Evolutionary conservation across 495 filamentous ascomycete genomes (phyloP).

Genomic region (Hypoxylon trugodes): DNA sequence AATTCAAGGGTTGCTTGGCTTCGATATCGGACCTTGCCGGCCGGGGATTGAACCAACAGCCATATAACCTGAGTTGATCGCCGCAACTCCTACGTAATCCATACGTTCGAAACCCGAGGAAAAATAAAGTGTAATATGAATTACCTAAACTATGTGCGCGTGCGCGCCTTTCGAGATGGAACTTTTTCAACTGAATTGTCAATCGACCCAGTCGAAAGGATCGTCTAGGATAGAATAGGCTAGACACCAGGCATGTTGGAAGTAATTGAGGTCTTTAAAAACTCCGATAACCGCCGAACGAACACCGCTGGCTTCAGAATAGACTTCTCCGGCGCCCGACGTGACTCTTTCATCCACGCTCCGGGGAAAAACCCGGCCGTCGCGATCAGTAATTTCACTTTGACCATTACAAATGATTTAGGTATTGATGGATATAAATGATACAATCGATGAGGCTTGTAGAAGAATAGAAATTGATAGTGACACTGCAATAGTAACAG

Average conservation of each 20-base stretch:
- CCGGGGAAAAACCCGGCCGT: constrained; percentile 11
- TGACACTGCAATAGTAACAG: background rate
- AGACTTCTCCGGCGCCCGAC: background rate
- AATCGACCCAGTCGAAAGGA: background rate
- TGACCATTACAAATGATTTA: background rate
- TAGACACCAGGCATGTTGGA: background rate
- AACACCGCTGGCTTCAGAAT: constrained; percentile 15
- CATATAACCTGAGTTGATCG: background rate
- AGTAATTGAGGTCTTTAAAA: background rate
- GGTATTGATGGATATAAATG: constrained; percentile 4
- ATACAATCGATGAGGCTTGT: background rate
- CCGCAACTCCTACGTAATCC: background rate
- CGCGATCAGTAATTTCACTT: background rate
- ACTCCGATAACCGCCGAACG: constrained; percentile 21
- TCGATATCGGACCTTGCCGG: constrained; percentile 2
- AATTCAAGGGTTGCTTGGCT: background rate
- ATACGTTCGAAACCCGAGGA: constrained; percentile 30
- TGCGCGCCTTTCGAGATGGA: constrained; percentile 4
- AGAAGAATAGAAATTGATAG: background rate
- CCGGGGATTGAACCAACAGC: constrained; percentile 14
- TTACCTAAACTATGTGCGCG: constrained; percentile 12
- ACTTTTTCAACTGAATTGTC: constrained; percentile 1
- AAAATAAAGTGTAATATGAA: constrained; percentile 1
- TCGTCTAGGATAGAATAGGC: constrained; percentile 13
- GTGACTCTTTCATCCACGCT: background rate